Percentiles rank a stretch among this genome's conserved stretches.
These are phyloP conservation scores for Cupressus sempervirens DNA, from an alignment of 75 land plant genomes.

Conservation along the genomic window DNA sequence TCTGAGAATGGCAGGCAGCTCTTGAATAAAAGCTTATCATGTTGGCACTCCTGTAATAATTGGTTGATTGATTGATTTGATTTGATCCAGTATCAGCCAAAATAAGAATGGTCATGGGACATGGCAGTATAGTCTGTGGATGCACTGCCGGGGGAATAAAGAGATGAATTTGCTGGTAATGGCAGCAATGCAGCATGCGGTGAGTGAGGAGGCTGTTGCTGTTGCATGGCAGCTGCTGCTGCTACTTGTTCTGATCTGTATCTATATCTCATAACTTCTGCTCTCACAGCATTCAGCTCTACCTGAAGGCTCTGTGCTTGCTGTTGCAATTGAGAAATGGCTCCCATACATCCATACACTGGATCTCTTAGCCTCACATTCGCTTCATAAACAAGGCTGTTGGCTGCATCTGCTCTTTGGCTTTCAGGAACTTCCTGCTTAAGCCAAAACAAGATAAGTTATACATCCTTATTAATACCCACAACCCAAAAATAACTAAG, in stretches of 20 bases:
- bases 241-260: constrained; percentile 6
- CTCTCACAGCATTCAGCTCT: constrained; percentile 53
- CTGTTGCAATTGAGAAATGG: constrained; percentile 64
- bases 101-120: constrained; percentile 6
- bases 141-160: constrained; percentile 10
- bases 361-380: constrained; percentile 69
- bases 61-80: background rate
- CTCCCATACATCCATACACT: constrained; percentile 73
- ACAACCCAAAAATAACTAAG: too few species aligned
- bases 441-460: background rate
- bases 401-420: constrained; percentile 64
- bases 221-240: constrained; percentile 9
- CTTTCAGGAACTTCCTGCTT: constrained; percentile 54
- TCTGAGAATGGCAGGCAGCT: background rate
- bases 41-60: background rate
- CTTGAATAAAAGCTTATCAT: background rate
- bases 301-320: constrained; percentile 59
- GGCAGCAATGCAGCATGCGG: constrained; percentile 9
- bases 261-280: constrained; percentile 48
- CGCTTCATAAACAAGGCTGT: constrained; percentile 69
- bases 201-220: background rate
- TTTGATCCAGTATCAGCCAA: constrained; percentile 1
- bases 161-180: background rate
- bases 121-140: constrained; percentile 7
- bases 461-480: background rate